A percentile compares a stretch with the other conserved stretches of the same genome.
phyloP scores from a whole-genome alignment of 2,329 filamentous ascomycete species.

The Pestalotiopsis sp. region DNA sequence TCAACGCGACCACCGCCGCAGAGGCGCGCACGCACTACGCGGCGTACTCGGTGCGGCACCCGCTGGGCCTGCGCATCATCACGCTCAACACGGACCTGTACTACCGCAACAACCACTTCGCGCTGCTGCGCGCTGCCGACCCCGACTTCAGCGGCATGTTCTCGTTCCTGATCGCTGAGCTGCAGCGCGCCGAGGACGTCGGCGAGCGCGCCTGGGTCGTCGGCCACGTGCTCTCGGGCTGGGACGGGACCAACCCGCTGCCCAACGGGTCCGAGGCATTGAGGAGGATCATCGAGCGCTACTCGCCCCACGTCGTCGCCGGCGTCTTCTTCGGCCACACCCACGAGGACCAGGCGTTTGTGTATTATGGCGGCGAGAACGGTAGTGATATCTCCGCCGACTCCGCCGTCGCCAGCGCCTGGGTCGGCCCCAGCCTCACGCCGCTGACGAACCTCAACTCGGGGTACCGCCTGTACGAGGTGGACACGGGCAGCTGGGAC shows the following conservation, averaged over 20 bases:
- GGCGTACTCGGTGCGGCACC: conserved; percentile 56
- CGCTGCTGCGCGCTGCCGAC: conserved; percentile 40
- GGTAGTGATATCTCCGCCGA: conserved; percentile 48
- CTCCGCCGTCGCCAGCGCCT: conserved; percentile 41
- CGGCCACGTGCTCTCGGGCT: conserved; percentile 54
- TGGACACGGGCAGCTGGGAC: conserved; percentile 45
- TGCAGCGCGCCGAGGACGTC: conserved; percentile 42
- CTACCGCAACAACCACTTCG: conserved; percentile 46
- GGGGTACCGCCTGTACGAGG: conserved; percentile 45
- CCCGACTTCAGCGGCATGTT: conserved; percentile 44
- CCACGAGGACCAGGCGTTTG: conserved; percentile 45
- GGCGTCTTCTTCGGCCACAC: conserved; percentile 45
- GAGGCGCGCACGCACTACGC: conserved; percentile 56
- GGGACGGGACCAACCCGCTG: conserved; percentile 57
- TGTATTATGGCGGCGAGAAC: conserved; percentile 41
- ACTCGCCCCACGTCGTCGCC: conserved; percentile 44
- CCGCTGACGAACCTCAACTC: conserved; percentile 48
- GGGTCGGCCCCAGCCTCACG: conserved; percentile 46
- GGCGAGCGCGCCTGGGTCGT: conserved; percentile 45
- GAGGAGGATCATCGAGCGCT: conserved; percentile 42
- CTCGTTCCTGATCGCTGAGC: conserved; percentile 43
- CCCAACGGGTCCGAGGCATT: conserved; percentile 45
- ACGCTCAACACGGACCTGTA: conserved; percentile 50
- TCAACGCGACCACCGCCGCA: conserved; percentile 43
- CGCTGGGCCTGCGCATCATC: conserved; percentile 50